Evolutionary conservation across 805 yeast genomes (phyloP).

Genomic region (Huiozyma sinensis): DNA sequence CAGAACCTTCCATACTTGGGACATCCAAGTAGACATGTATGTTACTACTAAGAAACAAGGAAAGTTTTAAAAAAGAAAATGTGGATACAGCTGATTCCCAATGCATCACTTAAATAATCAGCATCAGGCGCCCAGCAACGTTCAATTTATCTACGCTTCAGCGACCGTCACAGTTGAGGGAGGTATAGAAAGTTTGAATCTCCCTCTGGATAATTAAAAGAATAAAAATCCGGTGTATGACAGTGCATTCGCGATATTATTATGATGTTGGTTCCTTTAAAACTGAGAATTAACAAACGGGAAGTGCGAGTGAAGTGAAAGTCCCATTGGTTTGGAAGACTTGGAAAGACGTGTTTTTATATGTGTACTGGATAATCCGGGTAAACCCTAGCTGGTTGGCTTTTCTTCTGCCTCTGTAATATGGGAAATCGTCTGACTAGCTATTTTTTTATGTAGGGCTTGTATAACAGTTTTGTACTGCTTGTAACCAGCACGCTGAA

Average conservation of each 20-base stretch:
- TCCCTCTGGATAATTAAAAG: constrained; percentile 7
- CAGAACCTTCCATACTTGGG: no score
- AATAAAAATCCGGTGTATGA: constrained; percentile 4
- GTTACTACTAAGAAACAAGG: background rate
- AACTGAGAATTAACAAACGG: background rate
- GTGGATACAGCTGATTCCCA: constrained; percentile 35
- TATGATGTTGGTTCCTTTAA: constrained; percentile 22
- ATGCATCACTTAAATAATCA: constrained; percentile 26
- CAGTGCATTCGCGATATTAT: constrained; percentile 16
- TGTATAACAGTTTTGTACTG: no score
- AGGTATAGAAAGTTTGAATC: constrained; percentile 10
- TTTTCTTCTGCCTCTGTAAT: no score
- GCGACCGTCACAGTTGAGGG: constrained; percentile 7
- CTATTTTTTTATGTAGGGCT: no score
- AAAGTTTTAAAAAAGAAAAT: no score
- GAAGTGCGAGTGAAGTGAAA: no score
- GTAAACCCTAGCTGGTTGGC: no score
- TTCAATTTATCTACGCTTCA: constrained; percentile 26
- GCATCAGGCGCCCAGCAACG: constrained; percentile 36
- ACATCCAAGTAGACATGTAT: background rate
- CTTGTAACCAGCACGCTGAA: no score
- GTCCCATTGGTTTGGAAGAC: background rate
- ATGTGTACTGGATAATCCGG: no score
- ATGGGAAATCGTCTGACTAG: no score
- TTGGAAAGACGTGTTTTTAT: no score